Evolutionary conservation across 2,329 filamentous ascomycete genomes (phyloP).

Genomic region (Alternaria arbusti): DNA sequence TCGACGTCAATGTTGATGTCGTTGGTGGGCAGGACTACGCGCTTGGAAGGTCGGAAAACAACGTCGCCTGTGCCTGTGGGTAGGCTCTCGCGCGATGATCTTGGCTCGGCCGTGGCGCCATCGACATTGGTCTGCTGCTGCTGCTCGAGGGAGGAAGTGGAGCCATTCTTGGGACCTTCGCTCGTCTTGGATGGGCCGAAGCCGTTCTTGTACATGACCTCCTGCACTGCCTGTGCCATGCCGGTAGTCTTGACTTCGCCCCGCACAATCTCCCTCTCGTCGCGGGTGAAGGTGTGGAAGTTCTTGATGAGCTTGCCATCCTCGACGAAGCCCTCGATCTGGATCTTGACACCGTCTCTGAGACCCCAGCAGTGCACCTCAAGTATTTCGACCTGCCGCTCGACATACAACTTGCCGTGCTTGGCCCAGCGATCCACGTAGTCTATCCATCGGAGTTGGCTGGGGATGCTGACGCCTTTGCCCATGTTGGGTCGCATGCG

Average conservation of each 20-base stretch:
- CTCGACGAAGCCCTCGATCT: conserved; percentile 84
- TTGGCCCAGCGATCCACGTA: conserved; percentile 91
- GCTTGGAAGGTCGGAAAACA: conserved; percentile 74
- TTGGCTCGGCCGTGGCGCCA: conserved; percentile 20
- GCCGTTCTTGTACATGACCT: conserved; percentile 52
- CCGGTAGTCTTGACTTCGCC: conserved; percentile 56
- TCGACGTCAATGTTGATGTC: conserved; percentile 93
- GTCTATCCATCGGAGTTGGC: conserved; percentile 83
- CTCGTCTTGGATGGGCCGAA: conserved; percentile 34
- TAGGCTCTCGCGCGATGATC: conserved; percentile 35
- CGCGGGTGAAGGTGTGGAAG: conserved; percentile 78
- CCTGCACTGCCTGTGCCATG: conserved; percentile 54
- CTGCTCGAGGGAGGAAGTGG: conserved; percentile 24
- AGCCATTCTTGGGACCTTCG: conserved; percentile 26
- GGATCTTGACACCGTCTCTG: conserved; percentile 84
- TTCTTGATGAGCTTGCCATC: conserved; percentile 85
- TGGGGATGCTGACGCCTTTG: conserved; percentile 88
- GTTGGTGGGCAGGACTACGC: conserved; percentile 75
- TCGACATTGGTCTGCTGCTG: conserved; percentile 20
- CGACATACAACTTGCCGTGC: conserved; percentile 77
- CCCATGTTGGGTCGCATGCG: conserved; percentile 92
- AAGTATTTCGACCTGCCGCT: conserved; percentile 80
- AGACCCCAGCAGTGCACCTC: conserved; percentile 92
- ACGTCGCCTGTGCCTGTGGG: conserved; percentile 70
- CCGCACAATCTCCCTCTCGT: conserved; percentile 72